Conservation (phyloP, 257 asterid genomes). For the Echites panduratus region DNA sequence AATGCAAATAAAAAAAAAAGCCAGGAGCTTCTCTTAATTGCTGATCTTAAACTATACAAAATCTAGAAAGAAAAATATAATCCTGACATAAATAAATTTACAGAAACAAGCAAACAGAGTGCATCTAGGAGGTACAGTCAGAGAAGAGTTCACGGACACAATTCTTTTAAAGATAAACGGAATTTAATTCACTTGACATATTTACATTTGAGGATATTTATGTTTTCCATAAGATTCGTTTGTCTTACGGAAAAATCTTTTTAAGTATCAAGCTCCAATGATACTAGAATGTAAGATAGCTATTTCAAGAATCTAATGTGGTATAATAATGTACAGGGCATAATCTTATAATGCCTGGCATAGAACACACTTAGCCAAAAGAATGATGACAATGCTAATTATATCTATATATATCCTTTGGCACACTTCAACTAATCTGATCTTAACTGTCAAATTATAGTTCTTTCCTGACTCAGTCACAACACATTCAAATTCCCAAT, state of each 20-base stretch:
- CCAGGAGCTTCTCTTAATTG: constrained; percentile 11
- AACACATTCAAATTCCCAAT: neutral
- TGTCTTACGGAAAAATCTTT: neutral
- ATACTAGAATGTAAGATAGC: neutral
- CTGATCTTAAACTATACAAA: neutral
- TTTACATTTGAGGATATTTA: neutral
- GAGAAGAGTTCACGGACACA: neutral
- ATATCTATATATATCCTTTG: neutral
- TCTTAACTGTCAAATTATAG: neutral
- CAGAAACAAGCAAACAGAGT: neutral
- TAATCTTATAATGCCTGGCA: neutral
- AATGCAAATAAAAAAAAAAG: constrained; percentile 17
- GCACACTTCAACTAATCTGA: neutral
- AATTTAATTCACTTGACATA: neutral
- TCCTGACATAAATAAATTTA: neutral
- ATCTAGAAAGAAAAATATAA: neutral
- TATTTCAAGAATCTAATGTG: neutral
- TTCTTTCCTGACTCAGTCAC: neutral
- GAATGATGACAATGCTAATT: neutral
- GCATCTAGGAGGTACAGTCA: neutral
- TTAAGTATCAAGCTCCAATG: neutral
- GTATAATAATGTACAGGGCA: neutral
- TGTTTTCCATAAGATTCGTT: neutral
- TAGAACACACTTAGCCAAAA: neutral
- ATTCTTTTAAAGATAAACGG: neutral